Conservation (phyloP, 768 basidiomycete species). For the Pisolithus tinctorius region DNA sequence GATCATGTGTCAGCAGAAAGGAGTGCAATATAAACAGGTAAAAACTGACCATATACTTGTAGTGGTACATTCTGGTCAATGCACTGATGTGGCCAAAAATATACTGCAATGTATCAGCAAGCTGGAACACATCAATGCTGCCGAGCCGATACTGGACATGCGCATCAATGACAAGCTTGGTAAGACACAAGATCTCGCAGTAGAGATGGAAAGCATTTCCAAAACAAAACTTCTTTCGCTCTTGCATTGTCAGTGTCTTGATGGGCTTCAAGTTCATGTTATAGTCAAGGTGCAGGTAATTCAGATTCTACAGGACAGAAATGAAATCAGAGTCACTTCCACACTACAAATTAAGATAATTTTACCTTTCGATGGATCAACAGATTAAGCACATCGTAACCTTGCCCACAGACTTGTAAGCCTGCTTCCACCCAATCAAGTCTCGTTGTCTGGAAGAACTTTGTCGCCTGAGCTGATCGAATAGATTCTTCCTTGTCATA, state of each 20-base stretch:
- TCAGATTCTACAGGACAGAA: conserved; percentile 58
- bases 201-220: conserved; percentile 99
- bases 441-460: conserved; percentile 98
- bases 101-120: too few relatives aligned
- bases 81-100: too few relatives aligned
- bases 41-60: too few relatives aligned
- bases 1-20: too few relatives aligned
- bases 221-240: conserved; percentile 98
- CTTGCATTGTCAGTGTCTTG: conserved; percentile 96
- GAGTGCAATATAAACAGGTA: too few relatives aligned
- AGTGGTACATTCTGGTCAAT: too few relatives aligned
- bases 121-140: conserved; percentile 98
- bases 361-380: conserved; percentile 93
- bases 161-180: conserved; percentile 97
- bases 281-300: conserved; percentile 93
- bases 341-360: not conserved
- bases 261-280: conserved; percentile 99
- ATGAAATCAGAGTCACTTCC: not conserved
- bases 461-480: conserved; percentile 91
- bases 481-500: conserved; percentile 96
- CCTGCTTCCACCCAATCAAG: conserved; percentile 99
- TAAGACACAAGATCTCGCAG: conserved; percentile 94
- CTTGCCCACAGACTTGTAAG: conserved; percentile 95
- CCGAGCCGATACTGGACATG: conserved; percentile 99
- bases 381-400: conserved; percentile 98